These are phyloP conservation scores for Gamsiella multidivaricata DNA, from an alignment of 192 early-diverging fungal species.

Conservation along the genomic window DNA sequence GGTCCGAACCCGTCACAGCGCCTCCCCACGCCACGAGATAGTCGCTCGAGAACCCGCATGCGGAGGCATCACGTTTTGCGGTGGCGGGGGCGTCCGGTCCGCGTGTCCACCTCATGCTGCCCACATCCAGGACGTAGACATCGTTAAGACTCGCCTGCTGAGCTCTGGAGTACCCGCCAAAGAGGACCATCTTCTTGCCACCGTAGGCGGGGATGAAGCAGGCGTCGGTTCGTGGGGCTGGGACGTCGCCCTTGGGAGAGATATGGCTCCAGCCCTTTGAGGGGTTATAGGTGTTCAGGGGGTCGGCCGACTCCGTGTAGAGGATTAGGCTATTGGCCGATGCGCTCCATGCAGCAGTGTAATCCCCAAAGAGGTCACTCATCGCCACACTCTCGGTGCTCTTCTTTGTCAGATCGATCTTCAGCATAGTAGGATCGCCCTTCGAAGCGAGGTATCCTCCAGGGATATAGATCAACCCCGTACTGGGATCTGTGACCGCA, in stretches of 20 bases:
- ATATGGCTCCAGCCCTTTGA: neutral
- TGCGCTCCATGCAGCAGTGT: constrained; percentile 7
- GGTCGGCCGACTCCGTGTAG: neutral
- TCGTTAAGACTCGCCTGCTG: neutral
- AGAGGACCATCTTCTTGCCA: constrained; percentile 26
- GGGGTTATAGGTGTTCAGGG: neutral
- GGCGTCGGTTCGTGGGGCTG: neutral
- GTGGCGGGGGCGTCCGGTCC: neutral
- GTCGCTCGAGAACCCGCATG: constrained; percentile 21
- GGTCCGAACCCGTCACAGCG: too few relatives aligned
- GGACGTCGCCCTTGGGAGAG: neutral
- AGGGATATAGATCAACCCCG: neutral
- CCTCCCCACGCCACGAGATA: constrained; percentile 35
- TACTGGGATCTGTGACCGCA: neutral
- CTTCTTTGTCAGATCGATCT: neutral
- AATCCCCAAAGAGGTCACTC: neutral
- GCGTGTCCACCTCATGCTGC: constrained; percentile 14
- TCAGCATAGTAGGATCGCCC: neutral
- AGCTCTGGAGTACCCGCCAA: constrained; percentile 20
- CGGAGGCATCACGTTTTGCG: neutral
- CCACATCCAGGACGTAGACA: constrained; percentile 23
- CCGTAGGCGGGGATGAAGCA: constrained; percentile 3
- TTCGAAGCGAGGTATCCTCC: neutral
- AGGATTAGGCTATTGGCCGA: neutral
- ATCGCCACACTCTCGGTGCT: neutral